Base-by-base conservation (phyloP, 1,284 basidiomycete genomes). In the Austropuccinia psidii region DNA sequence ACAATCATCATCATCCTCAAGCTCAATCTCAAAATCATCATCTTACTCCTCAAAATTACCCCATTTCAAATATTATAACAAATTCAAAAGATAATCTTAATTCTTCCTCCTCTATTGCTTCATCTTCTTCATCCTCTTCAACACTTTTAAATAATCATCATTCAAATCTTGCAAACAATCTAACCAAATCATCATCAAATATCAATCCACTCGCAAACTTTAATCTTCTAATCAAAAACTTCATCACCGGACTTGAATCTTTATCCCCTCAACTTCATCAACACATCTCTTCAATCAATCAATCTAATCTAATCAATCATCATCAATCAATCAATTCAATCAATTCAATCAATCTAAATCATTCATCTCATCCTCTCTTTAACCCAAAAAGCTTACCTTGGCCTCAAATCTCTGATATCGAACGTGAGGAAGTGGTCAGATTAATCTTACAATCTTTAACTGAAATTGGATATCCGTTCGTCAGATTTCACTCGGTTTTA, bases 401-500 rank as follows among this genome's bases (percentile, higher is more conserved):
- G 70, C 61, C 70, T 45, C 27, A 39, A 8, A 45, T 65, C 37
- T 79, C 78, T 61, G 74, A 76, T 76, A 84, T 96, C 72, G 88
- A 93, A 82, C 85, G 92, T 76, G 89, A 94, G 81, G 94, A 98
- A 82, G 90, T 93, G 77, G 88, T 98, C 64, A 85, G 95, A 77
- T 83, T 98, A 58, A 88, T 94, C 54, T 85, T 98, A 76, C 95
- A 98, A 81, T 90, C 89, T 75, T 82, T 98, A 77, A 84, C 89
- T 76, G 95, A 98, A 81, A 89, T 96, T 67, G 95, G 96, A 5
- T 97, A 96, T 80, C 84, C 86, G 90, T 95, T 80, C 82, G 93
- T 87, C 8, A 7, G 55, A 15, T 17, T 45, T n/a, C 8, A 49
- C n/a, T 49, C 17, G 4, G 31, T 65, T n/a, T 37, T 43, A 21